Percentiles rank a stretch among this genome's conserved stretches.
These are phyloP conservation scores for Coniosporium apollinis DNA, from an alignment of 495 filamentous ascomycete species.

Conservation along the genomic window DNA sequence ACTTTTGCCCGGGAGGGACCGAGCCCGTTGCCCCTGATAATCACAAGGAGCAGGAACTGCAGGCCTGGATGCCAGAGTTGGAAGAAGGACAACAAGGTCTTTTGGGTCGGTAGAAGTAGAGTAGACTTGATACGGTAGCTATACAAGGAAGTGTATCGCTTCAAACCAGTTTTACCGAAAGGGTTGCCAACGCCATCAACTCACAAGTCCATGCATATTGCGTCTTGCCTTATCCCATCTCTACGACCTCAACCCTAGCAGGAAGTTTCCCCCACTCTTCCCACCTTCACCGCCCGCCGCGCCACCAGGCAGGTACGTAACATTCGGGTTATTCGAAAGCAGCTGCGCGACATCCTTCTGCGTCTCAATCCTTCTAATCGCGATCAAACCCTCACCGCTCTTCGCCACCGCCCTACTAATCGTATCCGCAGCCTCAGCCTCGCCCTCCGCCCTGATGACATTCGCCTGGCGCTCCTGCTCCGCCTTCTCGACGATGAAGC, in stretches of 20 bases:
- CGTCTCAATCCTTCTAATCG: constrained; percentile 93
- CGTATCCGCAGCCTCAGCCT: constrained; percentile 88
- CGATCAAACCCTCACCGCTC: constrained; percentile 78
- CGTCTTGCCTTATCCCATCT: no score
- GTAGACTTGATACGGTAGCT: neutral
- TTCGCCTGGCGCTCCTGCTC: constrained; percentile 98
- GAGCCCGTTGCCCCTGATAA: no score
- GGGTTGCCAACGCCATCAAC: no score
- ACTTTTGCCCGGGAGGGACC: no score
- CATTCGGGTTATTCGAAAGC: constrained; percentile 79
- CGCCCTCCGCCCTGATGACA: constrained; percentile 93
- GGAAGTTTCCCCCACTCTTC: constrained; percentile 41
- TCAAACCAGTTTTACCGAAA: neutral
- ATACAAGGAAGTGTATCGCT: constrained; percentile 1
- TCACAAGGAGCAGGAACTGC: constrained; percentile 1
- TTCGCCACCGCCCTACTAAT: constrained; percentile 87
- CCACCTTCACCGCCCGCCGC: constrained; percentile 36
- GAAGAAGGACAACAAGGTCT: no score
- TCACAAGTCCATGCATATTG: no score
- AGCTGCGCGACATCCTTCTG: constrained; percentile 91
- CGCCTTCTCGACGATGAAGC: constrained; percentile 97
- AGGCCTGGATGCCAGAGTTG: no score
- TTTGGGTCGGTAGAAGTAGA: no score
- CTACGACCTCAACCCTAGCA: constrained; percentile 40
- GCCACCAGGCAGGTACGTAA: constrained; percentile 80